Base-by-base conservation (phyloP, 2,329 filamentous ascomycete species). In the Cordyceps cateniannulata region DNA sequence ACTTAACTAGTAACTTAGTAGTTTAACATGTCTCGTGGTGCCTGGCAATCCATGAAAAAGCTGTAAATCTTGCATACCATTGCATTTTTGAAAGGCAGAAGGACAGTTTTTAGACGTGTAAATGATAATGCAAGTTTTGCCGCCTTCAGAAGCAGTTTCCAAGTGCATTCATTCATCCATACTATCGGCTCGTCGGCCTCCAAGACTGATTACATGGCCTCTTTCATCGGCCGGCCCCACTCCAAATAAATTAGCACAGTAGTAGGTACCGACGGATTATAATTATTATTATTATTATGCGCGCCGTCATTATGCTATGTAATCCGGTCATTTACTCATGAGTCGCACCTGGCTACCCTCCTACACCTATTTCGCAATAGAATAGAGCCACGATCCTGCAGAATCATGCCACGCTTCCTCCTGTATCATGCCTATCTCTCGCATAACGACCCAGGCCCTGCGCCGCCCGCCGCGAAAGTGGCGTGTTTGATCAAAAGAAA, bases 191-290 rank as follows among this genome's bases (percentile, higher is more conserved):
- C 38, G 16, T 42, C 38, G 38, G 38, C 16, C 2, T 42, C 38
- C 16, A n/a, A 42, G 18, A 20, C 51, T 55, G 52, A 40, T 55
- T 55, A 55, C 52, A 55, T 55, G 52, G 40, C 52, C 40, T 55
- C 52, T 55, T 55, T 25, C 25, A 29, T 55, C n/a, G 25, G 52
- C 2, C 52, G 40, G 45, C 52, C 29, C 52, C 52, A 55, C 52
- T 45, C 5, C 40, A 24, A 29, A 3, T 42, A 18, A 42, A 1
- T 42, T 42, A 42, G 18, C 38, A 42, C 38, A 35, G 14, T 42
- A n/a, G n/a, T 20, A 14, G 12, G 16, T 42, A 42, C 8, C 14
- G 32, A 29, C 27, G 27, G 35, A 12, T 38, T 5, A 10, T 12
- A 38, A 16, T n/a, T 42, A 12, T 35, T 14, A 35, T 35, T 35